Conservation (phyloP, 805 yeast species). For the Millerozyma acaciae region DNA sequence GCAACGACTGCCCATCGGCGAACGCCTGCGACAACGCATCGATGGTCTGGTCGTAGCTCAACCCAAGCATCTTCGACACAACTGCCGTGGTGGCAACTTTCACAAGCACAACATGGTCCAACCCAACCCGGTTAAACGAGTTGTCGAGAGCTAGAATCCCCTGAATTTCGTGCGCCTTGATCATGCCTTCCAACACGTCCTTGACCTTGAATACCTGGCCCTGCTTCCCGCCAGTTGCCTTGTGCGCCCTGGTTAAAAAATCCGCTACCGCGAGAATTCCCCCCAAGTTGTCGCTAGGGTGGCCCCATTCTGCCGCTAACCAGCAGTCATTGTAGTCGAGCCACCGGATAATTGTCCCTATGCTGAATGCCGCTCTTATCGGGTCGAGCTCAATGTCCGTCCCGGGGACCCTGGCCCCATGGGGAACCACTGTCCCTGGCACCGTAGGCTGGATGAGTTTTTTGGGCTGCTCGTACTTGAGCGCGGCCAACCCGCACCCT, state of each 20-base stretch:
- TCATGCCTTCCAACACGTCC: slow-evolving; percentile 54
- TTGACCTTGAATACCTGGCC: slow-evolving; percentile 44
- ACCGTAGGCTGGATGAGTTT: slow-evolving; percentile 53
- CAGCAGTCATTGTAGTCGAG: slow-evolving; percentile 61
- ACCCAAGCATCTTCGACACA: slow-evolving; percentile 51
- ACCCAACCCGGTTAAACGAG: slow-evolving; percentile 56
- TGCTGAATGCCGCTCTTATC: slow-evolving; percentile 53
- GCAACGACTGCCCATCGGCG: slow-evolving; percentile 55
- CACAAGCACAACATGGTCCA: slow-evolving; percentile 57
- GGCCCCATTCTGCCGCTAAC: slow-evolving; percentile 72
- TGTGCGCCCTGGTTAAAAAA: slow-evolving; percentile 45
- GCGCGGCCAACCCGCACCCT: slow-evolving; percentile 59
- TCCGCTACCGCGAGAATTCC: slow-evolving; percentile 59
- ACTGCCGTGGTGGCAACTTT: slow-evolving; percentile 62
- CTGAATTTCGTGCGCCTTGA: slow-evolving; percentile 62
- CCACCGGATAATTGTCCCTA: slow-evolving; percentile 58
- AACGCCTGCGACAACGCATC: slow-evolving; percentile 58
- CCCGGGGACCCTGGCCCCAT: slow-evolving; percentile 55
- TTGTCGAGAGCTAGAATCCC: slow-evolving; percentile 57
- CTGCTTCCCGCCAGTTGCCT: slow-evolving; percentile 32
- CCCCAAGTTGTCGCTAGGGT: slow-evolving; percentile 59
- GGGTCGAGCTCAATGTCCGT: slow-evolving; percentile 51
- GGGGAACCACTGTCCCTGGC: slow-evolving; percentile 52
- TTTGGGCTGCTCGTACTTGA: slow-evolving; percentile 48
- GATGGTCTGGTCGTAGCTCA: slow-evolving; percentile 46